Evolutionary conservation across 2,329 filamentous ascomycete species (phyloP).

Genomic region (Metarhizium guizhouense): DNA sequence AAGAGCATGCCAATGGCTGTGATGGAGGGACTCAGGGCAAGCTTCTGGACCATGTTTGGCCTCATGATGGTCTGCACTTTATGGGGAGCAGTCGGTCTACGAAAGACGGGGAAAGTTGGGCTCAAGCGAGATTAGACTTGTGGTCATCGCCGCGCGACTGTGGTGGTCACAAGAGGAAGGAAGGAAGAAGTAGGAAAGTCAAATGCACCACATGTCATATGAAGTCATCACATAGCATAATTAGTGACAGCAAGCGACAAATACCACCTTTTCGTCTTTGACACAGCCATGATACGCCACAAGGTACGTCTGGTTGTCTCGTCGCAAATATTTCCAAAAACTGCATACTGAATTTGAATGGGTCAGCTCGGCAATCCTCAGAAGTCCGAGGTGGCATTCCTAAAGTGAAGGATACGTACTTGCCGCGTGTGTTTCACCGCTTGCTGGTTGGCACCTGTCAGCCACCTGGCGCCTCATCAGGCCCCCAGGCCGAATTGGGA

Average conservation of each 20-base stretch:
- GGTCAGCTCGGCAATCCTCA: neutral
- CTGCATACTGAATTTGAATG: neutral
- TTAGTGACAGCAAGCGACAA: too few species aligned
- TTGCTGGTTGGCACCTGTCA: neutral
- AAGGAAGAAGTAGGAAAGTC: too few species aligned
- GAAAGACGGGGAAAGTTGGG: constrained; percentile 35
- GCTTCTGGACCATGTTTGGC: constrained; percentile 42
- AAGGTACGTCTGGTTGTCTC: neutral
- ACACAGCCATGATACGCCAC: neutral
- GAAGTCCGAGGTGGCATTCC: neutral
- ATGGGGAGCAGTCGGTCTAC: constrained; percentile 30
- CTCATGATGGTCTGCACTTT: constrained; percentile 32
- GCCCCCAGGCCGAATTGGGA: neutral
- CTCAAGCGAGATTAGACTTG: constrained; percentile 29
- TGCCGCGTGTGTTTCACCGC: neutral
- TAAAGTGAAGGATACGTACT: neutral
- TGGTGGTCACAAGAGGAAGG: neutral
- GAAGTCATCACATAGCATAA: too few species aligned
- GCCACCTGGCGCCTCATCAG: neutral
- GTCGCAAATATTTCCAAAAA: neutral
- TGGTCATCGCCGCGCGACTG: neutral
- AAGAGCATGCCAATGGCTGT: constrained; percentile 22
- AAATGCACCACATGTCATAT: too few species aligned
- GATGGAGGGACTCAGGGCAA: constrained; percentile 38
- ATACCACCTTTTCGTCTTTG: too few species aligned